Evolutionary conservation across 2,329 filamentous ascomycete species (phyloP).

Genomic region (Sporothrix brunneoviolacea): DNA sequence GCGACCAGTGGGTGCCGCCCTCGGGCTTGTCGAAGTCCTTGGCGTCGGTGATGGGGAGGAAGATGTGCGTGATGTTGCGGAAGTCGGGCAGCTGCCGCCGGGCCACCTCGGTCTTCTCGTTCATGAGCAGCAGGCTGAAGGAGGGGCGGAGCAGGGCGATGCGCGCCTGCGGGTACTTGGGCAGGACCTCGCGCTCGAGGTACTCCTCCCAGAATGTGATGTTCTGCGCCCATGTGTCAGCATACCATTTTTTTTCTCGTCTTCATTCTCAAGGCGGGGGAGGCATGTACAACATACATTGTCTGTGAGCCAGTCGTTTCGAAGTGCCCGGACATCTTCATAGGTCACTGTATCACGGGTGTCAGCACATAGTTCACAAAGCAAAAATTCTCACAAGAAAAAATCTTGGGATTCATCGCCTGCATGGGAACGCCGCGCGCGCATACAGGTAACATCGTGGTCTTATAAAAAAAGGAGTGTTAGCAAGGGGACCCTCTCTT

Average conservation of each 20-base stretch:
- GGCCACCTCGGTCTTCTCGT: slow-evolving; percentile 37
- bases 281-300: slow-evolving; percentile 56
- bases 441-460: too few relatives aligned
- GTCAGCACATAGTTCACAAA: neutral
- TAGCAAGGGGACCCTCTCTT: too few relatives aligned
- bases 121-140: slow-evolving; percentile 89
- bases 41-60: slow-evolving; percentile 91
- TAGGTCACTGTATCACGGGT: slow-evolving; percentile 58
- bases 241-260: too few relatives aligned
- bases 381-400: neutral
- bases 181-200: slow-evolving; percentile 82
- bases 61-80: slow-evolving; percentile 73
- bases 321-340: slow-evolving; percentile 82
- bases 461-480: too few relatives aligned
- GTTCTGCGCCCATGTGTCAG: slow-evolving; percentile 48
- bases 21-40: slow-evolving; percentile 70
- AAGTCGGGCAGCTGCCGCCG: slow-evolving; percentile 62
- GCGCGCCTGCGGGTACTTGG: slow-evolving; percentile 70
- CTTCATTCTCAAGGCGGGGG: too few relatives aligned
- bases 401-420: too few relatives aligned
- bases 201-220: slow-evolving; percentile 99
- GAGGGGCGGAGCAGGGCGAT: slow-evolving; percentile 87
- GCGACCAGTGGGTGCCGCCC: slow-evolving; percentile 88
- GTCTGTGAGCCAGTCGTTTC: slow-evolving; percentile 93
- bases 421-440: too few relatives aligned